Evolutionary conservation across 2,329 filamentous ascomycete genomes (phyloP).

Genomic region (Paecilomyces fulvus): DNA sequence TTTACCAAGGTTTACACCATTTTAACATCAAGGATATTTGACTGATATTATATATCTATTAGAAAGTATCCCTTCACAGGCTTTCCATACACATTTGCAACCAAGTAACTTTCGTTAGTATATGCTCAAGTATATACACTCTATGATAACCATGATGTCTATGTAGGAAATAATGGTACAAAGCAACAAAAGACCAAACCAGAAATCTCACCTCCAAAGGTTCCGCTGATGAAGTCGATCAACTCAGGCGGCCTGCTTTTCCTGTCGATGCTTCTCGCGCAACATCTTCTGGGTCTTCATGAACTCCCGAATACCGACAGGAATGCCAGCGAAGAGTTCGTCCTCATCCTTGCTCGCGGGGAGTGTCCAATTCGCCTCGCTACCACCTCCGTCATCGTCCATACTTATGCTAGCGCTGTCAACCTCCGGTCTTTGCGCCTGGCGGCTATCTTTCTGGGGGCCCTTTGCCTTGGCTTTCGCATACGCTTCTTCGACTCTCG

Average conservation of each 20-base stretch:
- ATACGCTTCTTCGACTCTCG: conserved; percentile 54
- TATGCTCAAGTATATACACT: neutral
- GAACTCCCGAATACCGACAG: conserved; percentile 89
- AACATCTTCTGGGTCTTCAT: conserved; percentile 94
- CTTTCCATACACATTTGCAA: neutral
- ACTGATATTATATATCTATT: too few species aligned
- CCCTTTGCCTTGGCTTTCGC: conserved; percentile 19
- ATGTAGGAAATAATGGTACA: neutral
- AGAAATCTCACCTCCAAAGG: neutral
- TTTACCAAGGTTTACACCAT: too few species aligned
- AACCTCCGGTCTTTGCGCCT: conserved; percentile 32
- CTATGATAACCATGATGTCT: neutral
- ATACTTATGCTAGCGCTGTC: conserved; percentile 51
- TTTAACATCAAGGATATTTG: too few species aligned
- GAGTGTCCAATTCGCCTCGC: conserved; percentile 56
- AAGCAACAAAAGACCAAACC: neutral
- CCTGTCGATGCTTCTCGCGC: conserved; percentile 61
- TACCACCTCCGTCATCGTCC: conserved; percentile 74
- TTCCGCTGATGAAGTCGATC: neutral
- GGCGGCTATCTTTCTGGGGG: conserved; percentile 20
- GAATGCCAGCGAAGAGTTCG: conserved; percentile 69
- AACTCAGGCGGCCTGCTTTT: conserved; percentile 28
- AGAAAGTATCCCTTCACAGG: too few species aligned
- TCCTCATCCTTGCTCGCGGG: conserved; percentile 40
- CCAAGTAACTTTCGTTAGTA: neutral